These are phyloP conservation scores for Helenozyma rhizophorensis DNA, from an alignment of 805 yeast genomes.

Conservation along the genomic window DNA sequence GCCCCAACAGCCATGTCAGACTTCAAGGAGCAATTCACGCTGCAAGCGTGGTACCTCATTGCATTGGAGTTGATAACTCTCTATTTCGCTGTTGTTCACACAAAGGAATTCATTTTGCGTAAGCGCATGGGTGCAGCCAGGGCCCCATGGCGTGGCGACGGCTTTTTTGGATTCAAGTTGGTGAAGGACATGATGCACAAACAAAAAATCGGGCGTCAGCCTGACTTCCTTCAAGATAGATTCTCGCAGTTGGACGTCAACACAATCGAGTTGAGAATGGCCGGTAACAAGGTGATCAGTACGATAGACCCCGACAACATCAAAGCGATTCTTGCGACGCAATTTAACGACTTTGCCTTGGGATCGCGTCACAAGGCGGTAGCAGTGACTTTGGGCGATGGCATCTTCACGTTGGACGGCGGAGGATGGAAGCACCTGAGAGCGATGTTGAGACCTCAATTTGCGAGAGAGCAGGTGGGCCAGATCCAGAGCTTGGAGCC, in stretches of 20 bases:
- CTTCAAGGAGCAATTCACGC: not conserved
- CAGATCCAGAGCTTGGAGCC: slow-evolving; percentile 24
- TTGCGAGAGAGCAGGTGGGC: slow-evolving; percentile 24
- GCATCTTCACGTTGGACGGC: slow-evolving; percentile 26
- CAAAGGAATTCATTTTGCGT: slow-evolving; percentile 1
- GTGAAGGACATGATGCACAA: slow-evolving; percentile 3
- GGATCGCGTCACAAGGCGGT: slow-evolving; percentile 21
- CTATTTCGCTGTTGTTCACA: not conserved
- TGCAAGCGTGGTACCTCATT: slow-evolving; percentile 8
- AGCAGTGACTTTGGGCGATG: slow-evolving; percentile 21
- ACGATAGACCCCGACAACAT: slow-evolving; percentile 22
- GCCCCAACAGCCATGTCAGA: too few species aligned
- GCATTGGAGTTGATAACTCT: slow-evolving; percentile 3
- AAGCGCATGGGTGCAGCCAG: slow-evolving; percentile 6
- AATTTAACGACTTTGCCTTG: slow-evolving; percentile 21
- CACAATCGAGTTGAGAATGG: slow-evolving; percentile 7
- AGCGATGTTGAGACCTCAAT: slow-evolving; percentile 26
- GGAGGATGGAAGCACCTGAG: slow-evolving; percentile 26
- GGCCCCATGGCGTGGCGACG: slow-evolving; percentile 9
- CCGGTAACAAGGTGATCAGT: slow-evolving; percentile 5
- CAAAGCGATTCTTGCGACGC: slow-evolving; percentile 26
- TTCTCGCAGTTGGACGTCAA: slow-evolving; percentile 2
- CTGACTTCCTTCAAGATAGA: slow-evolving; percentile 7
- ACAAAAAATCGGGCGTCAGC: slow-evolving; percentile 7
- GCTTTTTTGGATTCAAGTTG: slow-evolving; percentile 9